Base-by-base conservation (phyloP, 108 stramenopile genomes). In the Nitzschia sp. region DNA sequence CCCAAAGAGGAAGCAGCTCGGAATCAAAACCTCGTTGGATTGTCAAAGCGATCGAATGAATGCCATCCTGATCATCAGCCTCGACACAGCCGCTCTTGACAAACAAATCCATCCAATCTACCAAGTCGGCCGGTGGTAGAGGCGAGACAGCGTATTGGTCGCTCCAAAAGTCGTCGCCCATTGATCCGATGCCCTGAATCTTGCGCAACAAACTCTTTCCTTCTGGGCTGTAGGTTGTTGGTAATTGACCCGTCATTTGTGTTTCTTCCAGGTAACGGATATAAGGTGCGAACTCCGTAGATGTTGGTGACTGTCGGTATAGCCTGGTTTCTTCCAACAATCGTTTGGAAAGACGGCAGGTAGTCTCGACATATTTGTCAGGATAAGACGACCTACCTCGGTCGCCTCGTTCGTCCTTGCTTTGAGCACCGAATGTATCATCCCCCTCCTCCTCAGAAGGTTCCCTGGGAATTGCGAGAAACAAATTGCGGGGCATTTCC, bases 1-100 rank as follows among this genome's bases (percentile, higher is more conserved):
- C 85, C 64, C 73, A 86, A 24, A 83, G 33, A 5, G 85, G 85
- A 55, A 88, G 74, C 62, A 88, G 66, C 33, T 48, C 65, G 2
- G 46, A n/a, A 35, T 71, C 71, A 30, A 49, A 71, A 15, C 71
- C 48, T 25, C 71, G 59, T 53, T 63, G 71, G 18, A 54, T 6
- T 3, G 34, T 28, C 60, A 71, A 33, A 3, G 46, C 59, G n/a
- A 63, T 36, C 25, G 31, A 27, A n/a, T 68, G 55, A 19, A 19
- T 5, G 49, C 4, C n/a, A 6, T 45, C 67, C 24, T 56, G 33
- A 25, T 32, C 53, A 17, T n/a, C 1, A 25, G 24, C 15, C 6
- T 26, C 28, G 17, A 35, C n/a, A 38, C 67, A 38, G n/a, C 23
- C 33, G 3, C 9, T 56, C 31, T 42, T 6, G 15, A 54, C 17